Evolutionary conservation across 345 rosid species (phyloP), one percentile per base, ranked within the genome.

Genomic region (Linum usitatissimum): DNA sequence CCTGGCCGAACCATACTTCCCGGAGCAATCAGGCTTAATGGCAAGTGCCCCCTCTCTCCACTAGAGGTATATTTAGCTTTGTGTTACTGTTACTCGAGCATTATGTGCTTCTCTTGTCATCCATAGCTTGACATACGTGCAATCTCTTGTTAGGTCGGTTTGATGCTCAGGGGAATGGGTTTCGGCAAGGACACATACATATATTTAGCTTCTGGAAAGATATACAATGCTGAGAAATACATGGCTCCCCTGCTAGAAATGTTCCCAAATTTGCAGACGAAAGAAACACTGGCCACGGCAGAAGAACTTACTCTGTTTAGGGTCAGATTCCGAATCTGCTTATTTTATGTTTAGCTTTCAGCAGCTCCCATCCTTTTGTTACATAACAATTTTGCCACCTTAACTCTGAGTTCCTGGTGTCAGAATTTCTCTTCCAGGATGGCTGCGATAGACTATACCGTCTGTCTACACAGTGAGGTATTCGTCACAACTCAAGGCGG

Each of bases 121-220:
- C 51, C 17, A 34, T 34, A 34, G 38, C 38, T 34, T 34, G 38
- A 34, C 15, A 5, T 45, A 7, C 14, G 2, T 45, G 5, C 13
- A 10, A 3, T 45, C 51, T 55, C 21, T 68, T 64, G 53, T 72
- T 74, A 90, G 99, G 99, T 94, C 23, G 97, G 99, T 49, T 67
- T 94, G 80, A 94, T 94, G 95, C 88, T 94, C 58, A 85, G 99
- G 77, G 99, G 99, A 72, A 94, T 94, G 96, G 97, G 99, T 48
- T 94, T 94, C 70, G 90, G 81, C 75, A 86, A 83, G 66, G 83
- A 79, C 75, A 94, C 97, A 0, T 79, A 79, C 59, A 86, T 94
- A 18, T 94, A 39, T 77, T 78, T 94, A 78, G 99, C 99, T 55
- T 88, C 99, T 69, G 99, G 99, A 61, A 80, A 85, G 75, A 94